Conservation (phyloP, 2,329 filamentous ascomycete genomes). For the Ophiocordyceps unilateralis region DNA sequence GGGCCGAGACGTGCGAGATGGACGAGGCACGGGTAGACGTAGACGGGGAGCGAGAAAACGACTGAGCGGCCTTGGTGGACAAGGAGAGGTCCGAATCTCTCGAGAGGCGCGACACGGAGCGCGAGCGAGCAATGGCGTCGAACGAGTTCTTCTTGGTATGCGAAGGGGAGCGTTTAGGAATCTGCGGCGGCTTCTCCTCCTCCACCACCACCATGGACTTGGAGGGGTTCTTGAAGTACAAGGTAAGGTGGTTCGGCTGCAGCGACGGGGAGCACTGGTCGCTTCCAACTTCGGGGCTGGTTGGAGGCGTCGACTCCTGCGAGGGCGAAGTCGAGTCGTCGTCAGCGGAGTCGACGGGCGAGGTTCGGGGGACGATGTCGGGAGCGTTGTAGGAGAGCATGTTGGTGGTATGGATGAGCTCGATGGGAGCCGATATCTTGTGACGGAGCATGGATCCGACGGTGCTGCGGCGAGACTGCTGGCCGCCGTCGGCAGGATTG, state of each 20-base stretch:
- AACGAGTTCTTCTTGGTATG: conserved; percentile 76
- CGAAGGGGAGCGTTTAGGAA: conserved; percentile 65
- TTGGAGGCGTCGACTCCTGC: conserved; percentile 45
- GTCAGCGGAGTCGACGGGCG: conserved; percentile 32
- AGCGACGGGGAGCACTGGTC: conserved; percentile 36
- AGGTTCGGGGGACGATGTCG: conserved; percentile 41
- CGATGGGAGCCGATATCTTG: conserved; percentile 76
- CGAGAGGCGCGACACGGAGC: conserved; percentile 44
- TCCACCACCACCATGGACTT: conserved; percentile 20
- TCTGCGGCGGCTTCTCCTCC: conserved; percentile 24
- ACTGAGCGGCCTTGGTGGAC: conserved; percentile 38
- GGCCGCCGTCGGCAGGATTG: conserved; percentile 23
- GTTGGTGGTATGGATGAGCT: conserved; percentile 87
- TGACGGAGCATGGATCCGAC: conserved; percentile 35
- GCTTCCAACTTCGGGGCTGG: conserved; percentile 48
- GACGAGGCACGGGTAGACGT: conserved; percentile 35
- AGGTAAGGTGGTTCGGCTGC: conserved; percentile 49
- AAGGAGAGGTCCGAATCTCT: conserved; percentile 33
- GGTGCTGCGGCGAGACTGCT: conserved; percentile 28
- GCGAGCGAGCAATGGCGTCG: conserved; percentile 51
- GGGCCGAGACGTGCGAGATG: conserved; percentile 20
- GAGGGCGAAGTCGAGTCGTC: conserved; percentile 57
- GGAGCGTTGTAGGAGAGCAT: conserved; percentile 91
- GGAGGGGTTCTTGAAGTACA: conserved; percentile 41
- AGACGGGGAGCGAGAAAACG: conserved; percentile 39